phyloP scores from a whole-genome alignment of 2,329 filamentous ascomycete species.

The Trichothecium sympodiale region DNA sequence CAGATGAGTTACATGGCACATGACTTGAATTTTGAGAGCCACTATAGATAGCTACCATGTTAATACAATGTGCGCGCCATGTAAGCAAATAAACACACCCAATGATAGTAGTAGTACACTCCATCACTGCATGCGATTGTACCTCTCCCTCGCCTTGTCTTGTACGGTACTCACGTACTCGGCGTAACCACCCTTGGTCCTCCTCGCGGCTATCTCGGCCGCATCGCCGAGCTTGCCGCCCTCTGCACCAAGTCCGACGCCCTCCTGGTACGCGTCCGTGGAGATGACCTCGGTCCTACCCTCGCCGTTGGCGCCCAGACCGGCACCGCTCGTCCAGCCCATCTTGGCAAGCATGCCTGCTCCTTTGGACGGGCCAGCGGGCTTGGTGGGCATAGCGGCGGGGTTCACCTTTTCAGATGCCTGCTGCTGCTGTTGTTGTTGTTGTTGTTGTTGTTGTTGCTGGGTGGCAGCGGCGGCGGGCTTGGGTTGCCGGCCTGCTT shows the following conservation, averaged over 20 bases:
- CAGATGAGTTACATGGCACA: too few relatives aligned
- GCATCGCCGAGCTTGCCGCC: slow-evolving; percentile 62
- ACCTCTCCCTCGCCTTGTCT: slow-evolving; percentile 56
- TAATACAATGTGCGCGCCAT: too few relatives aligned
- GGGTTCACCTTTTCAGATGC: slow-evolving; percentile 3
- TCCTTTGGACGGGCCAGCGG: slow-evolving; percentile 44
- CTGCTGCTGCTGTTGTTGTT: not conserved
- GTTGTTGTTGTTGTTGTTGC: not conserved
- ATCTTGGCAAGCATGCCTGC: slow-evolving; percentile 60
- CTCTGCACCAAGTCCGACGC: slow-evolving; percentile 59
- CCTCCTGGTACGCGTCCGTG: slow-evolving; percentile 53
- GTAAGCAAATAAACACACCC: too few relatives aligned
- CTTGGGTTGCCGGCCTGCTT: slow-evolving; percentile 49
- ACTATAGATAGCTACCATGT: too few relatives aligned
- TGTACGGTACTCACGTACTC: slow-evolving; percentile 55
- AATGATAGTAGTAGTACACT: not conserved
- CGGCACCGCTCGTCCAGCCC: slow-evolving; percentile 57
- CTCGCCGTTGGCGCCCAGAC: slow-evolving; percentile 51
- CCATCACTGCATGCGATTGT: slow-evolving; percentile 36
- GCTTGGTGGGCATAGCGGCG: slow-evolving; percentile 11
- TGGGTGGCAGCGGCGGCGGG: slow-evolving; percentile 29
- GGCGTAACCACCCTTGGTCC: slow-evolving; percentile 47
- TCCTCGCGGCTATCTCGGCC: slow-evolving; percentile 47
- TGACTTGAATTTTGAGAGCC: too few relatives aligned
- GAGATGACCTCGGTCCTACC: slow-evolving; percentile 54